phyloP scores from a whole-genome alignment of 1,139 yeast species.

The Candida albicans region DNA sequence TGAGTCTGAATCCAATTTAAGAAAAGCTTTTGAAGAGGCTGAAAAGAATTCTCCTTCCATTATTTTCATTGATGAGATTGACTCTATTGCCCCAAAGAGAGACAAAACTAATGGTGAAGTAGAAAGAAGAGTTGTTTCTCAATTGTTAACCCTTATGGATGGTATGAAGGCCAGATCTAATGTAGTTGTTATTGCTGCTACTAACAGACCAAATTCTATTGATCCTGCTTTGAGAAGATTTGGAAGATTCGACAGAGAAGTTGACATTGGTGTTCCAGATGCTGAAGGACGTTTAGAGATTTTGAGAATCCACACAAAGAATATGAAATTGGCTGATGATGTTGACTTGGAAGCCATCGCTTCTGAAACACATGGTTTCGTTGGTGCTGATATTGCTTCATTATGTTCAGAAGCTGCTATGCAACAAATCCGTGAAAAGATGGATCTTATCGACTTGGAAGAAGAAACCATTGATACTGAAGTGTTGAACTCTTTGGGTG shows the following conservation, averaged over 20 bases:
- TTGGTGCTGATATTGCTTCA: conserved; percentile 83
- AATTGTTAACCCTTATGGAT: conserved; percentile 94
- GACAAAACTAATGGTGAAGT: conserved; percentile 99
- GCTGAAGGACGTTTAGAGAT: conserved; percentile 98
- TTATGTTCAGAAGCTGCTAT: conserved; percentile 97
- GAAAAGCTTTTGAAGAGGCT: conserved; percentile 99
- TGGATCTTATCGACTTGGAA: conserved; percentile 96
- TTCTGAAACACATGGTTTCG: conserved; percentile 89
- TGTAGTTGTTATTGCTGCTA: conserved; percentile 84
- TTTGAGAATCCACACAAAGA: conserved; percentile 81
- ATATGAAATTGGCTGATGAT: conserved; percentile 94
- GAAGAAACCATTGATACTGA: conserved; percentile 99
- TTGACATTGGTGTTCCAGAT: conserved; percentile 98
- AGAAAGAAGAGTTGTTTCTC: conserved; percentile 94
- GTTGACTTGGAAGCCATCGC: conserved; percentile 91
- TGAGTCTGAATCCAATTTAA: conserved; percentile 94
- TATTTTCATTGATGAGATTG: conserved; percentile 97
- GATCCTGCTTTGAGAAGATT: conserved; percentile 98
- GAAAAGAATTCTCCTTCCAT: conserved; percentile 98
- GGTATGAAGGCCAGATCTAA: conserved; percentile 99
- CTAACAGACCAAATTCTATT: conserved; percentile 97
- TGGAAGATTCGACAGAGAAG: conserved; percentile 99
- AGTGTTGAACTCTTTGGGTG: conserved; percentile 93
- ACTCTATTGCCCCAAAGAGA: conserved; percentile 98
- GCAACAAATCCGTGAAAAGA: conserved; percentile 96